Percentiles rank a stretch among this genome's conserved stretches.
phyloP scores from a whole-genome alignment of 306 rosid genomes.

The Glycine tomentella region DNA sequence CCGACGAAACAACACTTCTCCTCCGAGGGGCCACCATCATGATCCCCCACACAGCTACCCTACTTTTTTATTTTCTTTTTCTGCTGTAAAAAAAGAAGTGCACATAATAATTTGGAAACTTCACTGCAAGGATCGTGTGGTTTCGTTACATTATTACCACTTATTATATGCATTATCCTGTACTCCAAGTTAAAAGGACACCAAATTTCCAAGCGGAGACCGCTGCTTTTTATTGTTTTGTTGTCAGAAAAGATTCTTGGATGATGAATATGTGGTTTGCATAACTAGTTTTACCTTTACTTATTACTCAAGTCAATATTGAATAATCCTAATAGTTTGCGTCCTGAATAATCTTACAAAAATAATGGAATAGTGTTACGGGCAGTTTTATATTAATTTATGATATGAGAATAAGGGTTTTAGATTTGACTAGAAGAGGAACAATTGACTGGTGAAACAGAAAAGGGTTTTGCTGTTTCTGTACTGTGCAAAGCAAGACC shows the following conservation, averaged over 20 bases:
- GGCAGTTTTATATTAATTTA: too few species aligned
- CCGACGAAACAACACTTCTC: slow-evolving; percentile 61
- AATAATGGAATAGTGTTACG: neutral
- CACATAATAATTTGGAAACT: slow-evolving; percentile 35
- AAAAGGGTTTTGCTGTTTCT: neutral
- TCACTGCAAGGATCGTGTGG: slow-evolving; percentile 10
- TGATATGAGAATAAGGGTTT: neutral
- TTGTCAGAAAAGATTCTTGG: neutral
- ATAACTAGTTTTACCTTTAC: neutral
- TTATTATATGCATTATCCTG: slow-evolving; percentile 5
- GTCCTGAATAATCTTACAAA: too few species aligned
- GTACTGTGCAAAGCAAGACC: neutral
- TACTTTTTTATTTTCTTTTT: neutral
- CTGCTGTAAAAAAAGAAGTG: neutral
- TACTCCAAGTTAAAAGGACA: slow-evolving; percentile 7
- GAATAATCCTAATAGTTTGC: neutral
- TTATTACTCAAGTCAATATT: neutral
- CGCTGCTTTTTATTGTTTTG: neutral
- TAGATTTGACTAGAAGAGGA: neutral
- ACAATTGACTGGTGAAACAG: neutral
- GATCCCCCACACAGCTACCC: slow-evolving; percentile 10
- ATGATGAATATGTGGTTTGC: too few species aligned
- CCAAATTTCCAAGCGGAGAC: neutral
- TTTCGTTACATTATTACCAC: slow-evolving; percentile 20
- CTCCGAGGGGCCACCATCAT: neutral